Base-by-base conservation (phyloP, 169 alveolate genomes). In the Eimeria necatrix region DNA sequence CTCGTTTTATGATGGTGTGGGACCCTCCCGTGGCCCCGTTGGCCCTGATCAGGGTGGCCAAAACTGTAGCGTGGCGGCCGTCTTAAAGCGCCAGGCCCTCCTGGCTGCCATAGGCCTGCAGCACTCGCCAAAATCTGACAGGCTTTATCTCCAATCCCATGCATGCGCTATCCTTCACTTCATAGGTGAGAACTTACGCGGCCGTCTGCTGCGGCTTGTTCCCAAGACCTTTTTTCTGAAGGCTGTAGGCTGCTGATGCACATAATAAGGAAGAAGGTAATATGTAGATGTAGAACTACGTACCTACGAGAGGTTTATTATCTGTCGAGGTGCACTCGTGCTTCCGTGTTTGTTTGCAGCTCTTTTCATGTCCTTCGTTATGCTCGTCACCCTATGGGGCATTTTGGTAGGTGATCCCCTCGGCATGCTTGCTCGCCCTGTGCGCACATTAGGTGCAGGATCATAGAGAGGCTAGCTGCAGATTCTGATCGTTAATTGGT, bases 361-460 rank as follows among this genome's bases (percentile, higher is more conserved):
- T 20, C 90, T 81, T 5, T 51, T 81, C 26, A 5, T 81, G 2
- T 81, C 74, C 12, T 81, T 81, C 74, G 90, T 81, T 49, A 81
- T 81, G 90, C 70, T 81, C n/a, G 90, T 81, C 41, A 22, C 90
- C 56, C 90, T 81, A 5, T 81, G 90, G 90, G 73, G 73, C 41
- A 41, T 51, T 4, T 12, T 81, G 74, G 90, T 81, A 81, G 14
- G 90, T 76, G 49, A 32, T 32, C 41, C 2, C 0, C 41, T 32
- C 2, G 2, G 3, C 41, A 32, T 32, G 41, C 41, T 32, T 32
- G 41, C 41, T 32, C 41, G 41, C 41, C 41, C 41, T 32, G 41
- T 32, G 41, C 41, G 41, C 2, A 32, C 41, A 32, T 0, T 32
- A 32, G 41, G 41, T 32, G 41, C 41, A 32, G 41, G 41, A 32